Base-by-base conservation (phyloP, 768 basidiomycete genomes). In the Piloderma croceum region DNA sequence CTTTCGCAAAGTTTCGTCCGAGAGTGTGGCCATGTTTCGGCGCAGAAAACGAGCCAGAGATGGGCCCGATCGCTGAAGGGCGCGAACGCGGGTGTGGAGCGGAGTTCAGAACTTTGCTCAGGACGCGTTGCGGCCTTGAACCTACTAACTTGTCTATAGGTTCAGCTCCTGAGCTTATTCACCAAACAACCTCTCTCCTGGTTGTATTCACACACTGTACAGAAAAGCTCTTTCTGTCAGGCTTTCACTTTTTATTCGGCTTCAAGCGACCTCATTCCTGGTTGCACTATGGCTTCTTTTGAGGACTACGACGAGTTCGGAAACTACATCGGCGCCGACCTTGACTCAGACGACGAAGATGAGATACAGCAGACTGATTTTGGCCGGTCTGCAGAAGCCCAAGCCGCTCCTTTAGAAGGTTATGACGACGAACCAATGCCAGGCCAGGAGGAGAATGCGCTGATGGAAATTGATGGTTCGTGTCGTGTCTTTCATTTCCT, bases 321-420 rank as follows among this genome's bases (percentile, higher is more conserved):
- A 50, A 97, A 96, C 73, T 96, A 97, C 65, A 93, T 97, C 59
- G 93, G 92, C 45, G 90, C 81, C 19, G 93, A 94, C 69, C 69
- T 94, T 35, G 90, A 88, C 53, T 94, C 91, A 24, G 92, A 94
- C 55, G 84, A 87, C 37, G 78, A 77, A 58, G 83, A 77, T 42
- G 77, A 76, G 41, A 52, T 71, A 36, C 70, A 70, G 47, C 79
- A 75, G 53, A 63, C 74, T 25, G 66, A 71, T 41, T 76, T 74
- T 46, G 62, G 59, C 15, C 64, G 62, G 41, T n/a, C n/a, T n/a
- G 61, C 52, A 12, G 56, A 58, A 23, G 60, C 57, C 15, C 68
- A 58, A 46, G 55, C 68, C 39, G 74, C 71, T 34, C 78, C 84
- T 21, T 67, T 94, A 40, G 90, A 92, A 63, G 92, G 90, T 3